Percentiles rank a stretch among this genome's conserved stretches.
These are phyloP conservation scores for Sisymbrium irio DNA, from an alignment of 345 rosid genomes.

Conservation along the genomic window DNA sequence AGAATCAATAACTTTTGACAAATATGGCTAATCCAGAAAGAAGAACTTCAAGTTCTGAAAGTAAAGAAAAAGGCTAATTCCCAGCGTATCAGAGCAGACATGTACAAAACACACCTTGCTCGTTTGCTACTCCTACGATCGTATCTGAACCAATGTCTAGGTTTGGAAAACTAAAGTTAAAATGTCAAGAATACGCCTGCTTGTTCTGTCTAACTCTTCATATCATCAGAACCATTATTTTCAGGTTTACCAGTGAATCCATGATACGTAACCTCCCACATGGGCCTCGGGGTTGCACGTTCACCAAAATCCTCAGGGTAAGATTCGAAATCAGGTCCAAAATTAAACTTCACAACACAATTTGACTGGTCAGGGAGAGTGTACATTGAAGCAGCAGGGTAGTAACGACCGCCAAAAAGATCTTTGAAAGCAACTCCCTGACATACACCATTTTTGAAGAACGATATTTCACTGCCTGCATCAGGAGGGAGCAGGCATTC, in stretches of 20 bases:
- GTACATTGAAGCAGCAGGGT: constrained; percentile 99
- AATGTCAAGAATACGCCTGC: constrained; percentile 18
- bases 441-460: constrained; percentile 83
- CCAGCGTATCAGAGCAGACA: constrained; percentile 20
- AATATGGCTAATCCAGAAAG: constrained; percentile 25
- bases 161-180: constrained; percentile 24
- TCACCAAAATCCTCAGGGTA: constrained; percentile 71
- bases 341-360: constrained; percentile 84
- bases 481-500: constrained; percentile 4
- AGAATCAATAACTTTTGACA: constrained; percentile 6
- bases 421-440: constrained; percentile 94
- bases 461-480: constrained; percentile 94
- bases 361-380: constrained; percentile 91
- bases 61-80: constrained; percentile 23
- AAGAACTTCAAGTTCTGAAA: constrained; percentile 15
- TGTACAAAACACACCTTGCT: constrained; percentile 26
- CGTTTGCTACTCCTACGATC: constrained; percentile 35
- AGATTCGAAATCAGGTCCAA: constrained; percentile 80
- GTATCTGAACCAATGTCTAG: constrained; percentile 12
- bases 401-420: constrained; percentile 77
- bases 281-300: constrained; percentile 64
- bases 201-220: constrained; percentile 50
- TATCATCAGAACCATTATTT: constrained; percentile 58
- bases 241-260: constrained; percentile 59
- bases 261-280: constrained; percentile 77